Evolutionary conservation across 2,329 filamentous ascomycete genomes (phyloP).

Genomic region (Penicillium sclerotiorum): DNA sequence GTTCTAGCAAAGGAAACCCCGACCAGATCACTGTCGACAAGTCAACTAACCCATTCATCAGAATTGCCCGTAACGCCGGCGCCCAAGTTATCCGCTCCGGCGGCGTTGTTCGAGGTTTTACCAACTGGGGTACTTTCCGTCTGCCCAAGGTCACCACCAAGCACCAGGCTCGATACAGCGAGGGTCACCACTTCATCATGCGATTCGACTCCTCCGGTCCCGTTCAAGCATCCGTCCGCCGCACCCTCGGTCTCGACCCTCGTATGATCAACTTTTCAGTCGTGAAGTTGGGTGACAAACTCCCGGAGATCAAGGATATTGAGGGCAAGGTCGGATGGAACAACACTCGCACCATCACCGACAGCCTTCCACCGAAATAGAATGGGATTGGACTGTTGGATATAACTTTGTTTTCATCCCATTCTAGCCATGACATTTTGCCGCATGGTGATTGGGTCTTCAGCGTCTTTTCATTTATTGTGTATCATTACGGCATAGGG

Average conservation of each 20-base stretch:
- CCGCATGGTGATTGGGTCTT: slow-evolving; percentile 14
- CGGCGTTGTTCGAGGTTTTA: slow-evolving; percentile 87
- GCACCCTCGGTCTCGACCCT: slow-evolving; percentile 80
- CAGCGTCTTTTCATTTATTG: slow-evolving; percentile 23
- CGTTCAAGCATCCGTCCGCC: slow-evolving; percentile 74
- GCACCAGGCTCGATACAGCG: slow-evolving; percentile 79
- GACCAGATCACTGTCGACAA: slow-evolving; percentile 6
- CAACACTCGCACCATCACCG: slow-evolving; percentile 31
- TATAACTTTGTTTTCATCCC: background rate
- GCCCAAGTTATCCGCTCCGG: slow-evolving; percentile 77
- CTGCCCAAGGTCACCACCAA: slow-evolving; percentile 78
- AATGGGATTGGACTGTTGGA: background rate
- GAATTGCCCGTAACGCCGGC: slow-evolving; percentile 85
- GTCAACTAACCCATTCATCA: slow-evolving; percentile 41
- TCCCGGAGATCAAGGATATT: slow-evolving; percentile 64
- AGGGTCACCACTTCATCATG: slow-evolving; percentile 97
- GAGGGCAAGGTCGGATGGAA: slow-evolving; percentile 59
- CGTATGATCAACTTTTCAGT: slow-evolving; percentile 84
- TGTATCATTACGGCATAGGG: slow-evolving; percentile 33
- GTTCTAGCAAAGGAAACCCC: slow-evolving; percentile 33
- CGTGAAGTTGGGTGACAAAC: slow-evolving; percentile 76
- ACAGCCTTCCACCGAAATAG: slow-evolving; percentile 24
- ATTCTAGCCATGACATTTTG: slow-evolving; percentile 9
- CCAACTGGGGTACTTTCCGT: slow-evolving; percentile 92
- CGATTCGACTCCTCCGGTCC: slow-evolving; percentile 81